Evolutionary conservation across 805 yeast genomes (phyloP).

Genomic region (Maudiozyma saulgeensis): DNA sequence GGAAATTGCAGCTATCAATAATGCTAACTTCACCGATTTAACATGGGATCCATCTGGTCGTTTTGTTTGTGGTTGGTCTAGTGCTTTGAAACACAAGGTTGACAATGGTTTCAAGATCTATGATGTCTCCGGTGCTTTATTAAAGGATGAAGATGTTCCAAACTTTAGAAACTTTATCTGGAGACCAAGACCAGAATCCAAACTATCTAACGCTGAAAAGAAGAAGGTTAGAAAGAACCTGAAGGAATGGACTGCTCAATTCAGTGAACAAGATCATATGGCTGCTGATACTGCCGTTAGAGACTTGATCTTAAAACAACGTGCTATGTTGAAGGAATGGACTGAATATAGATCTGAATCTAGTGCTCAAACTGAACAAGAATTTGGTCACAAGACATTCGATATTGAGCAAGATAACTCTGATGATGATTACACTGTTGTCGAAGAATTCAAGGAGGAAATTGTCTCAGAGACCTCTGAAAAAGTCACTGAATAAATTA

Average conservation of each 20-base stretch:
- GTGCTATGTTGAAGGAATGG: conserved; percentile 81
- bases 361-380: conserved; percentile 34
- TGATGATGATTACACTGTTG: conserved; percentile 45
- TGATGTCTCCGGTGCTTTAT: conserved; percentile 69
- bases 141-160: conserved; percentile 69
- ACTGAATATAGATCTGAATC: conserved; percentile 56
- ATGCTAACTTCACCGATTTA: conserved; percentile 69
- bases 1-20: conserved; percentile 53
- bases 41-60: conserved; percentile 97
- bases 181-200: conserved; percentile 92
- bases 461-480: conserved; percentile 65
- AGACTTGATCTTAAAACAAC: conserved; percentile 78
- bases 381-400: conserved; percentile 15
- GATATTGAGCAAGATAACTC: conserved; percentile 35
- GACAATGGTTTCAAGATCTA: conserved; percentile 87
- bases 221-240: conserved; percentile 86
- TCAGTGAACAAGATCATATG: conserved; percentile 92
- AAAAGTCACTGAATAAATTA: conserved; percentile 36
- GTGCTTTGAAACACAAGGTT: conserved; percentile 70
- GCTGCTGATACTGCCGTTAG: conserved; percentile 88
- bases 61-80: conserved; percentile 79
- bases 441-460: conserved; percentile 74
- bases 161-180: conserved; percentile 83
- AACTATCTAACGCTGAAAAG: conserved; percentile 66
- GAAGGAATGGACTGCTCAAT: conserved; percentile 82